A percentile compares a stretch with the other conserved stretches of the same genome.
These are phyloP conservation scores for Colletotrichum siamense DNA, from an alignment of 2,329 filamentous ascomycete genomes.

Conservation along the genomic window DNA sequence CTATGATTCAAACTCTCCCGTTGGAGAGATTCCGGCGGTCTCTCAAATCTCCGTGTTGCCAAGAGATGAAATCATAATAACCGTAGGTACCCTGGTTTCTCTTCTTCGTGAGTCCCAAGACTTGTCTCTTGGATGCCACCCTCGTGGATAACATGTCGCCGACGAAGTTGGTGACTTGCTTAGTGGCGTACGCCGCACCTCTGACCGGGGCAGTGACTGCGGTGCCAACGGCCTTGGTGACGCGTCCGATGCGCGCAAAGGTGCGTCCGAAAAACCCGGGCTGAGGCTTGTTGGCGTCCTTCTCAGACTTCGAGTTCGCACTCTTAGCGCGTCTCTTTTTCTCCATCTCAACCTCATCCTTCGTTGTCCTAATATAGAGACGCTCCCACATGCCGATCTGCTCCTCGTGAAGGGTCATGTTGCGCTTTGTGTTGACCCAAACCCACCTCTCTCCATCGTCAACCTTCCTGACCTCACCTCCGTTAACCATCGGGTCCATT, in stretches of 20 bases:
- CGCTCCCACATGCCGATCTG: conserved; percentile 27
- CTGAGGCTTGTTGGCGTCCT: background rate
- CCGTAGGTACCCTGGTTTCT: background rate
- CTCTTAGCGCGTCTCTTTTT: background rate
- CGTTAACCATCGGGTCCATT: background rate
- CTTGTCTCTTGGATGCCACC: background rate
- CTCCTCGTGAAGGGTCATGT: conserved; percentile 16
- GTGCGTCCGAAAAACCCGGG: background rate
- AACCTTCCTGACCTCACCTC: conserved; percentile 14
- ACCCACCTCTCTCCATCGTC: background rate
- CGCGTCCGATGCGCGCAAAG: background rate
- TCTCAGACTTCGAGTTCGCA: background rate
- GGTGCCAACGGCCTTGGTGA: background rate
- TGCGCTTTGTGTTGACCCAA: background rate
- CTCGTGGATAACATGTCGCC: background rate
- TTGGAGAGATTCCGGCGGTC: background rate
- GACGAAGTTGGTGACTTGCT: background rate
- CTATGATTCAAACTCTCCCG: background rate
- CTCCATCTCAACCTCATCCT: background rate
- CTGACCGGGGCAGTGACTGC: background rate
- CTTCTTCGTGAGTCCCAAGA: background rate
- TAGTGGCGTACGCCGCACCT: background rate
- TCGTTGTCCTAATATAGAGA: conserved; percentile 22
- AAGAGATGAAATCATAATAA: background rate
- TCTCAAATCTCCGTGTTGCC: background rate